Base-by-base conservation (phyloP, 805 yeast species). In the Phaffomyces opuntiae region DNA sequence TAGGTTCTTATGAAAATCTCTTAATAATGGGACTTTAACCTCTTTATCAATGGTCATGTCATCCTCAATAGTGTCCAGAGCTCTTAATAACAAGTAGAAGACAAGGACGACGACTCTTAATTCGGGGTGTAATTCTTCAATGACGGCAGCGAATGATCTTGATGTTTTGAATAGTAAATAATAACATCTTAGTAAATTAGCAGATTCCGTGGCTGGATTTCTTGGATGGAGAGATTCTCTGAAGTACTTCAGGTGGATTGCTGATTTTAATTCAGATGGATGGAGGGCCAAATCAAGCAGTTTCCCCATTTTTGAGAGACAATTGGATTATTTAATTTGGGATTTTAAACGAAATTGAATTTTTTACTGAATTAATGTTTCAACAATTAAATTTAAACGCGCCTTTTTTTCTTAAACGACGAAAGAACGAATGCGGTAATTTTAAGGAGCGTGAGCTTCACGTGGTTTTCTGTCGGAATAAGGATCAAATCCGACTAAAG, bases 31-130 rank as follows among this genome's bases (percentile, higher is more conserved):
- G 25, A 89, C 68, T 67, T 93, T 93, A 49, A 79, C 55, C 19
- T 73, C 70, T 6, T 85, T 81, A 50, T 78, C 83, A 48, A 93
- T 68, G 9, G 93, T 77, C 95, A 89, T 89, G 64, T 93, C 98
- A 64, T 93, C 99, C 64, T 93, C 99, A 46, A 93, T 75, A 1
- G 99, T 93, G 61, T 93, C 99, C 56, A 93, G 75, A 2, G 96
- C 99, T 49, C 99, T 77, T 52, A 93, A 69, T 21, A 89, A 74
- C 46, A 93, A 66, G 65, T 93, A 93, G 66, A 93, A 93, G 7
- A 93, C 49, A 89, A 81, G 81, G 50, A 87, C 75, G 1, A 84
- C 86, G 52, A 80, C 80, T 53, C 96, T 77, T 52, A 93, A 70
- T 58, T 89, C 96, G 0, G 97, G 97, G 61, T 88, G 83, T 49